Base-by-base conservation (phyloP, 164 flowering plant species). In the Berberis vulgaris region DNA sequence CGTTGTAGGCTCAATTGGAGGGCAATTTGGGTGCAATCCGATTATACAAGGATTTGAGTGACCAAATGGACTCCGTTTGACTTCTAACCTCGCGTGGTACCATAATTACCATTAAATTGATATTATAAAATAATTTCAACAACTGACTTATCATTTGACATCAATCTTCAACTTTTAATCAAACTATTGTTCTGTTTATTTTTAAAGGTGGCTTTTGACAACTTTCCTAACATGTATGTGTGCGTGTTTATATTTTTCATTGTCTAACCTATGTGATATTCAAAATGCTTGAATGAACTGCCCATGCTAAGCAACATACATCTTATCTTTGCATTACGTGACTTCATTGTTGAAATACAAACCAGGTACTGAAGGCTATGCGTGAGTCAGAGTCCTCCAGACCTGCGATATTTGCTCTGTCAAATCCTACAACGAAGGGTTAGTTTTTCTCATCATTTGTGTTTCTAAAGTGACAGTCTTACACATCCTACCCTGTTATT, bases 321-420 rank as follows among this genome's bases (percentile, higher is more conserved):
- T 8, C 49, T n/a, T 4, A 52, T 52, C 13, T 52, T 52, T 46
- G 49, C 1, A 10, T 52, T 9, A 52, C 54, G n/a, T 52, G 54
- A 52, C 2, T 46, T 46, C 8, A 46, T 26, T 52, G 54, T 11
- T 52, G 12, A 52, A 52, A 7, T 52, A 11, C 50, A 52, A 54
- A 55, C 57, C 77, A 95, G 98, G 96, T 95, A 63, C 97, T 95
- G 11, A 82, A 71, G 76, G 97, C 96, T 57, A 89, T 95, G 99
- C 71, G 77, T 71, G 91, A 83, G 45, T 95, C 99, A 44, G 92
- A 85, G 66, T 88, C 97, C 57, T 65, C 71, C 9, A 84, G 84
- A 71, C 99, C 99, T 78, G 97, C 97, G 57, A 89, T 95, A 62
- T 95, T 95, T 77, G 97, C 99, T 9, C 91, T 95, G 99, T 95